phyloP scores from a whole-genome alignment of 805 yeast species.

The Saccharomycopsis vini region DNA sequence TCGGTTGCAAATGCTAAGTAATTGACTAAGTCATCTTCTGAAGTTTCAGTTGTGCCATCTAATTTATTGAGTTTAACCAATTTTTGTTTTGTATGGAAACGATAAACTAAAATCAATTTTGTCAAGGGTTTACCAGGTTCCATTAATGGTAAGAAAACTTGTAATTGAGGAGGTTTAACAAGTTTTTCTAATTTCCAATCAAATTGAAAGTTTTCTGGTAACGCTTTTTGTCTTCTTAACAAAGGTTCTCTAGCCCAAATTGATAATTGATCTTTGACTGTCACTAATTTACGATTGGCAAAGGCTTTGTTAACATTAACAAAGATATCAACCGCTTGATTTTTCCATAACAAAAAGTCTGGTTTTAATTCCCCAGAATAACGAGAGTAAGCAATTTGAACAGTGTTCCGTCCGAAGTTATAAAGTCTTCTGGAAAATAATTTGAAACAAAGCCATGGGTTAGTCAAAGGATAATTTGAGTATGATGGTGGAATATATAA shows the following conservation, averaged over 20 bases:
- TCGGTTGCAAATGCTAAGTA: slow-evolving; percentile 55
- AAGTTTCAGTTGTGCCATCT: slow-evolving; percentile 36
- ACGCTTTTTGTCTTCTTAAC: slow-evolving; percentile 37
- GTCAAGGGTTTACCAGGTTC: slow-evolving; percentile 43
- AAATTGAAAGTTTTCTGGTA: slow-evolving; percentile 52
- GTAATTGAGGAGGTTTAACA: slow-evolving; percentile 61
- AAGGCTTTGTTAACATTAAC: slow-evolving; percentile 76
- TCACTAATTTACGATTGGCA: slow-evolving; percentile 46
- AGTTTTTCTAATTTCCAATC: slow-evolving; percentile 75
- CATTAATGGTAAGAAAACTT: slow-evolving; percentile 61
- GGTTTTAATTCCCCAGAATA: slow-evolving; percentile 63
- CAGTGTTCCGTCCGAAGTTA: slow-evolving; percentile 57
- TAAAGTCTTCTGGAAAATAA: slow-evolving; percentile 52
- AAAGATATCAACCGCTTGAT: slow-evolving; percentile 68
- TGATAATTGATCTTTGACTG: slow-evolving; percentile 38
- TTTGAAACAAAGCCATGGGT: slow-evolving; percentile 36
- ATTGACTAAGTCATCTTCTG: slow-evolving; percentile 49
- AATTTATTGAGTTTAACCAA: slow-evolving; percentile 39
- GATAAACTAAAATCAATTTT: slow-evolving; percentile 52
- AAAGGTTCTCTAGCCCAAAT: slow-evolving; percentile 59
- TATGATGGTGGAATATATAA: slow-evolving; percentile 45
- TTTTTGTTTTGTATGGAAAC: slow-evolving; percentile 54
- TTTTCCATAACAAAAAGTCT: slow-evolving; percentile 70
- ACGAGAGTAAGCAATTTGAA: slow-evolving; percentile 57
- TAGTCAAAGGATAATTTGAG: slow-evolving; percentile 35